Evolutionary conservation across 106 monocot genomes (phyloP), one percentile per base, ranked within the genome.

Genomic region (Dendrobium chrysotoxum): DNA sequence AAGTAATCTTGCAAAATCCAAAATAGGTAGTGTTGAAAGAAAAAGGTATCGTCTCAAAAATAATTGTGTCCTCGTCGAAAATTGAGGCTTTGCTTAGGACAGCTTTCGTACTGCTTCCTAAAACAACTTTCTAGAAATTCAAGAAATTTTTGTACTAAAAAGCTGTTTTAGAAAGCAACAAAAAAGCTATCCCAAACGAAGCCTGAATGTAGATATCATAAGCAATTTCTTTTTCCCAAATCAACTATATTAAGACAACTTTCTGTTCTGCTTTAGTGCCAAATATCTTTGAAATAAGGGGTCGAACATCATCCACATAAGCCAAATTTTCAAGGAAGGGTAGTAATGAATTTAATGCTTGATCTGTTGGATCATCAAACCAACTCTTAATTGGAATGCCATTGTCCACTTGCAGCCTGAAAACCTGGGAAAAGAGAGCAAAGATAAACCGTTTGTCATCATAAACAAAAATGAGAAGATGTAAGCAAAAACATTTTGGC

Each of bases 371-470:
- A 76, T 95, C 94, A 79, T 90, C 88, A 80, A 88, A 92, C 94
- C 94, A 95, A 72, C 90, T 95, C 92, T 88, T 84, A 28, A 95
- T 95, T 4, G 94, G 94, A 77, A 95, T 95, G 1, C 94, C 94
- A 75, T 95, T 95, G 64, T 92, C 88, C 46, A 90, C 91, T 86
- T 95, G 94, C 79, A 92, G 76, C 25, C 85, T 86, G 79, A 92
- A 95, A 68, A 95, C 94, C 94, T 95, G 86, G 8, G n/a, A 68
- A 70, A 17, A 28, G 71, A 71, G 71, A 30, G 10, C 28, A 67
- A 67, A 25, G 28, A 39, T 40, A 39, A 40, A 40, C 18, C 6
- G 2, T 74, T 21, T 41, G 42, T 23, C 41, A 42, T 0, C 12
- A 74, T 40, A 50, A 50, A 50, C 11, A 13, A 13, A 50, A 50